Conservation (phyloP, 768 basidiomycete species). For the Trichaptum fuscoviolaceum region DNA sequence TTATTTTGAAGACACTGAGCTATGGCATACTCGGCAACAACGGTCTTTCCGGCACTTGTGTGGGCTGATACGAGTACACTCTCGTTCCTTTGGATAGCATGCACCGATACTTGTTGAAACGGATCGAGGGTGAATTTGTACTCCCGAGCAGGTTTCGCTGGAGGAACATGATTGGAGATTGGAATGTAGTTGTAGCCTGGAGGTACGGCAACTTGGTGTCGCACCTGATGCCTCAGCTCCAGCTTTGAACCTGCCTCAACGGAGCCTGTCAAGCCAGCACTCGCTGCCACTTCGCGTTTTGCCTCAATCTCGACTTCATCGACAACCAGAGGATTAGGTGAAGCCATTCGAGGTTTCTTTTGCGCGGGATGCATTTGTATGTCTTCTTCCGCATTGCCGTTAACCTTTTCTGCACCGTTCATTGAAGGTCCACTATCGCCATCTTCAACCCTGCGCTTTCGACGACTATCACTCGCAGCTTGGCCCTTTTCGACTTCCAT, state of each 20-base stretch:
- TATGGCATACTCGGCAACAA: constrained; percentile 99
- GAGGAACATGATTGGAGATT: constrained; percentile 87
- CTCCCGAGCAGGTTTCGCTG: constrained; percentile 81
- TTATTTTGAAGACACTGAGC: constrained; percentile 92
- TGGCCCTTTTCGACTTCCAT: constrained; percentile 26
- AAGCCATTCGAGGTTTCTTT: constrained; percentile 58
- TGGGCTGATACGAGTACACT: constrained; percentile 97
- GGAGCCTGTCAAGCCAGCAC: constrained; percentile 78
- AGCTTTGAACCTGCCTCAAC: constrained; percentile 62
- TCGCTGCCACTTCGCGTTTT: constrained; percentile 85
- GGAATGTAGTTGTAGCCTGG: constrained; percentile 87
- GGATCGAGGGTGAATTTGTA: constrained; percentile 98
- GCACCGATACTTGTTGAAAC: constrained; percentile 91
- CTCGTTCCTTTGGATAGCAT: constrained; percentile 95
- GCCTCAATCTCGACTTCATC: constrained; percentile 96
- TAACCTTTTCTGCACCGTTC: constrained; percentile 18
- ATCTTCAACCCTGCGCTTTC: constrained; percentile 41
- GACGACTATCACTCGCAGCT: constrained; percentile 19
- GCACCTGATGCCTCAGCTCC: constrained; percentile 80
- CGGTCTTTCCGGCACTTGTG: constrained; percentile 98
- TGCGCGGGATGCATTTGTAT: constrained; percentile 27
- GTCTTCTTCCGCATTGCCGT: constrained; percentile 27
- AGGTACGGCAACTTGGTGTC: constrained; percentile 95
- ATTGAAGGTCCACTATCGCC: constrained; percentile 15
- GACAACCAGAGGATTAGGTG: constrained; percentile 71